Evolutionary conservation across 352 stramenopile species (phyloP), one percentile per base, ranked within the genome.

Genomic region (Plasmopara viticola): DNA sequence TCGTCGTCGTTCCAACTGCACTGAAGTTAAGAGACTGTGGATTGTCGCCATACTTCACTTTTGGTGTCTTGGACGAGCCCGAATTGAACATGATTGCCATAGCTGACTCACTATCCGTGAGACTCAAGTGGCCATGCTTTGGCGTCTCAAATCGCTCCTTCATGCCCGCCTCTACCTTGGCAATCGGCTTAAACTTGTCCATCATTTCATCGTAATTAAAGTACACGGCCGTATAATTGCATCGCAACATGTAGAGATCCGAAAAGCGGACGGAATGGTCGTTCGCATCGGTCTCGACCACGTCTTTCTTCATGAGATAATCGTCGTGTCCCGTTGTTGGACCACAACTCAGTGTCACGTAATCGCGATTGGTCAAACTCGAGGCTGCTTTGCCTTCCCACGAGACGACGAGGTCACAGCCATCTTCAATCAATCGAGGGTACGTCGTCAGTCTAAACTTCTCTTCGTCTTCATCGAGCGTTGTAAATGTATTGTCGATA

Each of bases 61-160:
- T 50, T 0, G 74, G 79, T 13, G 55, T 77, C 9, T 66, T 58
- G 0, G 66, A 58, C 1, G 75, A 86, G 7, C 69, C 77, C 9
- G 80, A 86, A 38, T 86, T 90, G 49, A 84, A 90, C 70, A 87
- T 70, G 29, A 90, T 48, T 0, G 67, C 70, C 77, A 90, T 88
- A 9, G 77, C 71, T 3, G 69, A 51, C 8, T 64, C 48, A 10
- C 72, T 48, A 10, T 75, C 70, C 1, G 72, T 86, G 14, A 90
- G 55, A 49, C 72, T 82, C 14, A 90, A 44, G 40, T 90, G 80
- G 12, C 80, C 80, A 20, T 90, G 80, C 59, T 90, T 88, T 5
- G 80, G 80, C 1, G 71, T 50, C n/a, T 68, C 54, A 6, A 76
- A 71, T 1, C 72, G 64, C 17, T 86, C 73, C 10, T 62, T 64